Base-by-base conservation (phyloP, 192 early-diverging fungal species). In the Coemansia sp. region DNA sequence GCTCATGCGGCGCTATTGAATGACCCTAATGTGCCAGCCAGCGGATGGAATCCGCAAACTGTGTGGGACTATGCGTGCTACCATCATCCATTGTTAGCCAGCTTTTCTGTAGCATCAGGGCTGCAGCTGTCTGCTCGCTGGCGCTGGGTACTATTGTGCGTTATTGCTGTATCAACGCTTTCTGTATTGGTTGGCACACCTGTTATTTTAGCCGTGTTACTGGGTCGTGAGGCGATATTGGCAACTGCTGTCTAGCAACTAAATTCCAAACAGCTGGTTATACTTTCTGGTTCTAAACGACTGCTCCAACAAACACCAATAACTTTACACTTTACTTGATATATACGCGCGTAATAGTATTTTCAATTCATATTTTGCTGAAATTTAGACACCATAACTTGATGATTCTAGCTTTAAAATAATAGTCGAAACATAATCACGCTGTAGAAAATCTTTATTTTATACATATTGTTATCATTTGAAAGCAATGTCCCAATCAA, bases 41-140 rank as follows among this genome's bases (percentile, higher is more conserved):
- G 41, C n/a, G 63, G 68, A 62, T 66, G 70, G 58, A 67, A 65
- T 35, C 61, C 62, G 66, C 70, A 70, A 57, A 56, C 69, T 55
- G 61, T 60, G 25, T 79, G 76, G 76, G 72, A 79, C 54, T 79
- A 73, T 39, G 71, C 71, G 27, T 73, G 76, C 60, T 61, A 65
- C 38, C 67, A 69, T 17, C 76, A 79, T 51, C 76, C 76, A 54
- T 22, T 73, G 45, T 51, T 79, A 23, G 61, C 68, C 25, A 73
- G 76, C 67, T 79, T 79, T 19, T 54, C 71, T 7, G 66, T 69
- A 2, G 67, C 71, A 19, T 67, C 76, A 23, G 57, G 64, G 21
- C 60, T 59, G 23, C 61, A 53, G 25, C 71, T 79, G 25, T 67
- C 67, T 0, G 53, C 50, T 12, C 22, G 53, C 37, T 79, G 76